Conservation (phyloP, 768 basidiomycete genomes). For the Kwoniella sp. region DNA sequence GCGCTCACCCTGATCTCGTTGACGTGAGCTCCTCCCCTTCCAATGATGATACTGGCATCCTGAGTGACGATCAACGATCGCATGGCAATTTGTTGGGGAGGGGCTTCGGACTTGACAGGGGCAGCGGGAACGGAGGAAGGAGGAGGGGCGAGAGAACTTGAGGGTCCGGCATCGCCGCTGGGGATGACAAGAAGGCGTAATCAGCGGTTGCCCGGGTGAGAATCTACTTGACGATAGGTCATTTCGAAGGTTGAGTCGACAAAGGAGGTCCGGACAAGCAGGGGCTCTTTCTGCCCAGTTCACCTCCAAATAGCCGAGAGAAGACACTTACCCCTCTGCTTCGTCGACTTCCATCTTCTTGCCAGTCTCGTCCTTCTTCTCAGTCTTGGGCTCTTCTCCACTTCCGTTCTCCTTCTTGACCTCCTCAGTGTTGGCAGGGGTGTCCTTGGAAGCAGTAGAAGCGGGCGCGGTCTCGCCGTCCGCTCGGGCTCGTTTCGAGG, state of each 20-base stretch:
- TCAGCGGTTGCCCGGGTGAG: too few relatives aligned
- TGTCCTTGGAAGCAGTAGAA: neutral
- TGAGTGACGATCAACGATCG: constrained; percentile 97
- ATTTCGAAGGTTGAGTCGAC: neutral
- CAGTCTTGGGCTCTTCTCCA: constrained; percentile 15
- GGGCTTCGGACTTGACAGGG: constrained; percentile 52
- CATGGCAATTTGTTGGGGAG: constrained; percentile 81
- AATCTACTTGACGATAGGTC: too few relatives aligned
- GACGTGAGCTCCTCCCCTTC: constrained; percentile 91
- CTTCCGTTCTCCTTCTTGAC: constrained; percentile 19
- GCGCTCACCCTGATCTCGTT: constrained; percentile 87
- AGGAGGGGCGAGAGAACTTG: constrained; percentile 21
- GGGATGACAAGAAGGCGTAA: neutral
- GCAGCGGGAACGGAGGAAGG: constrained; percentile 37
- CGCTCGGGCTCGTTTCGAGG: constrained; percentile 25
- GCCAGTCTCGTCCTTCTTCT: constrained; percentile 15
- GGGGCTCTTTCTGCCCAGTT: too few relatives aligned
- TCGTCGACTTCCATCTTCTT: constrained; percentile 46
- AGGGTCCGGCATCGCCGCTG: constrained; percentile 31
- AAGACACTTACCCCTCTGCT: constrained; percentile 39
- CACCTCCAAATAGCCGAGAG: neutral
- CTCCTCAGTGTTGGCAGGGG: neutral
- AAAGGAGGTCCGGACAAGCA: neutral
- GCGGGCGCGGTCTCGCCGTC: constrained; percentile 15
- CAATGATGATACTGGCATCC: constrained; percentile 99